Base-by-base conservation (phyloP, 352 stramenopile species). In the Globisporangium echinulatum region DNA sequence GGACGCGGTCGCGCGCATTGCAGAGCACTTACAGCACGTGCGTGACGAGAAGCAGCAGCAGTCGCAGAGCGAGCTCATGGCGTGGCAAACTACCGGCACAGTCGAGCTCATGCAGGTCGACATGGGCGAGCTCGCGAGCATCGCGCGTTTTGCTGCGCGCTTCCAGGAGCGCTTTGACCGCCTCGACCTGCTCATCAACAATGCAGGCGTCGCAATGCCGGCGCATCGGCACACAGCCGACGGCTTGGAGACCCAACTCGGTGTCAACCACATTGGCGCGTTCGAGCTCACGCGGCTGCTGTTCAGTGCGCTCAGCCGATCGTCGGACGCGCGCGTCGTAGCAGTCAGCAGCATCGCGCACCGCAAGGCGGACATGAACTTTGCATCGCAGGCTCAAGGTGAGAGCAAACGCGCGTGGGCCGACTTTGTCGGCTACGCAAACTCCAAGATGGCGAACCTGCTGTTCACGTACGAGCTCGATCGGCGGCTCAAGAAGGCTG, bases 391-490 rank as follows among this genome's bases (percentile, higher is more conserved):
- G 49, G 52, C 42, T 49, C 65, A 47, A 37, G 44, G 36, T 42
- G 25, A 58, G 36, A 54, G 49, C 33, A 54, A 67, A 7, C 59
- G 56, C 14, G 53, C 37, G 17, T 64, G 63, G 51, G 52, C 52
- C 1, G 66, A 59, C 51, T 68, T 82, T 42, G 53, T 62, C 49
- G 75, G 74, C 56, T 90, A 90, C 55, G 65, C 68, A 44, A 70
- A 66, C 14, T 80, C 74, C 38, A 90, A 90, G 64, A 63, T 90
- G 54, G 59, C 67, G 10, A 86, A 83, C 47, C 25, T 88, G 56
- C 59, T 90, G 9, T 90, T 90, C 58, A 86, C 72, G 25, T 83
- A 72, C 58, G 80, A 90, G 52, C 60, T 90, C 11, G 66, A 80
- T 15, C 75, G 77, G 8, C 73, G 77, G 0, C 40, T 88, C 8